A percentile compares a stretch with the other conserved stretches of the same genome.
Conservation (phyloP, 257 asterid genomes). For the Galeopsis tetrahit region DNA sequence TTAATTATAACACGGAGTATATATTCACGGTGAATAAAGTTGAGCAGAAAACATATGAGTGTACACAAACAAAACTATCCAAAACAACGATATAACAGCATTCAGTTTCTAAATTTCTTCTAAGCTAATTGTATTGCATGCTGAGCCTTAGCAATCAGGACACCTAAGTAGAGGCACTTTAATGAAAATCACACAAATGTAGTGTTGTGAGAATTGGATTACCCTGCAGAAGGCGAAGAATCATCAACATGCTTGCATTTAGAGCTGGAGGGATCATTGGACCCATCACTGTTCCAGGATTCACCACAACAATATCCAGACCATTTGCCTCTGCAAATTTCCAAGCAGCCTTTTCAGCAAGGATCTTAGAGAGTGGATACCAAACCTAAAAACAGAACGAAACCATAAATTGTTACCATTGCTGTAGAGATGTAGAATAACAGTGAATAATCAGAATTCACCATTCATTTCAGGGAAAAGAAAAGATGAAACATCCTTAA, state of each 20-base stretch:
- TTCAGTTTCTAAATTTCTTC: not conserved
- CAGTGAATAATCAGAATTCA: conserved; percentile 7
- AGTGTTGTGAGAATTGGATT: conserved; percentile 21
- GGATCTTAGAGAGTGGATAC: conserved; percentile 85
- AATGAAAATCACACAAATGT: not conserved
- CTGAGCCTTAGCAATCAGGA: not conserved
- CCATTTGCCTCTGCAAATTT: conserved; percentile 76
- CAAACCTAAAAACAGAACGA: conserved; percentile 55
- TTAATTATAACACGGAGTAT: not conserved
- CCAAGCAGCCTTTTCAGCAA: conserved; percentile 98
- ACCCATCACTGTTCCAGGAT: conserved; percentile 90
- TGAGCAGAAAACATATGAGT: too few relatives aligned
- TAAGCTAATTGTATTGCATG: not conserved
- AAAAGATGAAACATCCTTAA: not conserved
- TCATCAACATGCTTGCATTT: conserved; percentile 79
- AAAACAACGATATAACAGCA: too few relatives aligned
- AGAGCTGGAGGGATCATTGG: conserved; percentile 70
- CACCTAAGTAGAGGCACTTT: not conserved
- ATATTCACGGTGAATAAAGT: too few relatives aligned
- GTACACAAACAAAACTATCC: too few relatives aligned
- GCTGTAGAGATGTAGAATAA: not conserved
- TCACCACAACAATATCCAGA: conserved; percentile 79
- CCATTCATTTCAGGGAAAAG: not conserved
- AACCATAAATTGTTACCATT: not conserved
- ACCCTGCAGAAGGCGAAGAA: conserved; percentile 89